Evolutionary conservation across 345 rosid genomes (phyloP).

Genomic region (Hibiscus syriacus): DNA sequence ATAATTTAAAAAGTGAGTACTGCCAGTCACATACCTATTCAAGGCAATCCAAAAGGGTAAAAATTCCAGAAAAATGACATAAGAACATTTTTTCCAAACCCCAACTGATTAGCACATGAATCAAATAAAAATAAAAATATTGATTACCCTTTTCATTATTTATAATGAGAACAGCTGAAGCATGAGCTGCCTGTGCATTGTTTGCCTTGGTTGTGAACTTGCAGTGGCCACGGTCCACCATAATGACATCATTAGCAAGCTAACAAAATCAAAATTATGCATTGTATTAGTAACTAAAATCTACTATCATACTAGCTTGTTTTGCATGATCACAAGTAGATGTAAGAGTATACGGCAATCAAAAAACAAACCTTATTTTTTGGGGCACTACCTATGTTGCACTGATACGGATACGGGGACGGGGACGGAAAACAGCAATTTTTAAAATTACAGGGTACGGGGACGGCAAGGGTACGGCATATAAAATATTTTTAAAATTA

Average conservation of each 20-base stretch:
- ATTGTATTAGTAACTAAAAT: constrained; percentile 9
- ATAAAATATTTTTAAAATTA: too few relatives aligned
- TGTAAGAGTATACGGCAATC: not conserved
- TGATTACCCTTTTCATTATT: constrained; percentile 79
- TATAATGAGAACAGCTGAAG: constrained; percentile 84
- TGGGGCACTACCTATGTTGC: too few relatives aligned
- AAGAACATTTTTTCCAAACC: not conserved
- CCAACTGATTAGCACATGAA: not conserved
- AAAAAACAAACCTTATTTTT: constrained; percentile 52
- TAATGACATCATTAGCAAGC: constrained; percentile 69
- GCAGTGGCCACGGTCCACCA: constrained; percentile 93
- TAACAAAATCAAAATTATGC: constrained; percentile 25
- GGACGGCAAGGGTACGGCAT: too few relatives aligned
- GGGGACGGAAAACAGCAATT: too few relatives aligned
- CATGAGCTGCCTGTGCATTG: constrained; percentile 81
- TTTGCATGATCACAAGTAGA: not conserved
- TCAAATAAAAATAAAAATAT: constrained; percentile 5
- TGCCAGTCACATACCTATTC: not conserved
- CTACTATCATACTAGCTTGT: not conserved
- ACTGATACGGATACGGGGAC: too few relatives aligned
- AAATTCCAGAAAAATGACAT: not conserved
- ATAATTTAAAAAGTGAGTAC: not conserved
- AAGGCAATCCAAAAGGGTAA: constrained; percentile 3
- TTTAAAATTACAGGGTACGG: too few relatives aligned
- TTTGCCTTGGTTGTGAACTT: constrained; percentile 84